Base-by-base conservation (phyloP, 2,329 filamentous ascomycete species). In the Aspergillus sp. region DNA sequence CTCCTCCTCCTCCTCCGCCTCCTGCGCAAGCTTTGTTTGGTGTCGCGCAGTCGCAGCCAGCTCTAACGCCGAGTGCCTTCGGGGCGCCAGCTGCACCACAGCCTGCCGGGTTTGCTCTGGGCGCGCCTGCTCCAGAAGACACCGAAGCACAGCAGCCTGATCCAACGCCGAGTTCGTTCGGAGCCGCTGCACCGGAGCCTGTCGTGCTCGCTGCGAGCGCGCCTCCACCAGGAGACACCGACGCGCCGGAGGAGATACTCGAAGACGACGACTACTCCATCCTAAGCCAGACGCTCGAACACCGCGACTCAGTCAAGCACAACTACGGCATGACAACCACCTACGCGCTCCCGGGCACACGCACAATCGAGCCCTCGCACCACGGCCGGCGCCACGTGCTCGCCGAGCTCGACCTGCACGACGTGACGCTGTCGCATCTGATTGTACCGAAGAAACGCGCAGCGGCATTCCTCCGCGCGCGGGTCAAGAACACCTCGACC, bases 281-380 rank as follows among this genome's bases (percentile, higher is more conserved):
- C 20, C 2, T 45, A 59, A 3, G 36, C 45, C 14, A 22, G 22
- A 22, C 32, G 13, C 44, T 60, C 19, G 41, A 63, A 35, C 51
- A 62, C 53, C 68, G 70, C 51, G 69, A 73, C 51, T 68, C 71
- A 8, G 46, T 64, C 33, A 72, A 70, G 54, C 69, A 73, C 57
- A 67, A 74, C 49, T 66, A 68, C 49, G 73, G 73, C n/a, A 58
- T 75, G 16, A 75, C 72, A 10, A 70, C 73, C 5, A 69, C 66
- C 4, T 75, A 75, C 54, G 67, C 74, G 14, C 63, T 75, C 2
- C 72, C 72, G 1, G 69, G 71, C 3, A 57, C 55, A 2, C 72
- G 71, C 48, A 74, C 70, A 1, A 54, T 75, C 2, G 54, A 52
- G 2, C 72, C 73, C 4, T 73, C 71, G 0, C 61, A 56, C 35